Base-by-base conservation (phyloP, 2,329 filamentous ascomycete genomes). In the Claviceps monticola region DNA sequence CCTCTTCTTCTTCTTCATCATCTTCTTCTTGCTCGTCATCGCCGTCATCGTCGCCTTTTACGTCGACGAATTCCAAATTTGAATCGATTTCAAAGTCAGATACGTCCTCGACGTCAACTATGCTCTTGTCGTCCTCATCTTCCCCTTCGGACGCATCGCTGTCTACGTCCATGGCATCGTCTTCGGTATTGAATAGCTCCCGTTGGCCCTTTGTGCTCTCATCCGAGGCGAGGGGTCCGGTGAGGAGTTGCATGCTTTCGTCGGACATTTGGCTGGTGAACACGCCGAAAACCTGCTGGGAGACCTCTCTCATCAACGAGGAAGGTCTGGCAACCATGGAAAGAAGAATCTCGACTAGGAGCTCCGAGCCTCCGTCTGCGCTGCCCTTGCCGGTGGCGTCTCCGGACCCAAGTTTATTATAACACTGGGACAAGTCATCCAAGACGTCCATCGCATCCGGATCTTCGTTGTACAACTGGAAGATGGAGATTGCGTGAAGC, bases 391-490 rank as follows among this genome's bases (percentile, higher is more conserved):
- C 72, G 41, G 78, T 68, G 56, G 57, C 52, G 17, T 60, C 63
- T 21, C 61, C 63, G 49, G 74, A 71, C 57, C 81, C 76, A 48
- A 85, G 73, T 61, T 81, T 82, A 44, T 85, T 75, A 54, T 84
- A 84, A 64, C 85, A 89, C 54, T 84, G 74, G 57, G 84, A 79
- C n/a, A 96, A 74, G 59, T 96, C 91, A 51, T 86, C 79, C 8
- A 96, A 71, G 55, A 93, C 83, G 48, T 84, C 82, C 21, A 95
- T 78, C 0, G 89, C 87, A 62, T 97, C 93, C 0, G 85, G 75
- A 54, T 95, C 89, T 23, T 88, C 87, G 60, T 91, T 90, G 69
- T 95, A 95, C 8, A 95, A 76, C 65, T 96, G 88, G 51, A 97
- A 74, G 14, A 96, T 79, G 0, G 88, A 85, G 50, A 96, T 77